A percentile compares a stretch with the other conserved stretches of the same genome.
phyloP scores from a whole-genome alignment of 768 basidiomycete genomes.

The Hysterangium stoloniferum region DNA sequence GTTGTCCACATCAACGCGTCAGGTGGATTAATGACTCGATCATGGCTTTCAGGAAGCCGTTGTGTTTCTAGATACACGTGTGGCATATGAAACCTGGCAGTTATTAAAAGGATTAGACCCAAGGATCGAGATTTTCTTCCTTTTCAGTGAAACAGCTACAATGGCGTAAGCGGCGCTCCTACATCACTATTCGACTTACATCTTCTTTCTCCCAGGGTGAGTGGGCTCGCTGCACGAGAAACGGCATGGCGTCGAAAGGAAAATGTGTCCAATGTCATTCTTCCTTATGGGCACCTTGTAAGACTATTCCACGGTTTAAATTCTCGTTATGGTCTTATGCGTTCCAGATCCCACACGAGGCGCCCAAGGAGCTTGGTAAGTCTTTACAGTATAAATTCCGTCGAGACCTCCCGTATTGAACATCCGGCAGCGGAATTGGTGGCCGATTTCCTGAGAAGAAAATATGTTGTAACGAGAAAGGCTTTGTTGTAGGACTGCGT shows the following conservation, averaged over 20 bases:
- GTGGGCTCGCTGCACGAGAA: slow-evolving; percentile 11
- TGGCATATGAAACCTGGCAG: slow-evolving; percentile 31
- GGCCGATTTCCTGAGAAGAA: too few species aligned
- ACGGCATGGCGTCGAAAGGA: slow-evolving; percentile 27
- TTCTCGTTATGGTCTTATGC: background rate
- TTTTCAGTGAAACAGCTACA: slow-evolving; percentile 41
- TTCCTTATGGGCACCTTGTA: slow-evolving; percentile 27
- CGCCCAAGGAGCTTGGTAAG: slow-evolving; percentile 22
- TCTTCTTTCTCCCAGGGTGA: slow-evolving; percentile 4
- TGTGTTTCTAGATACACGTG: slow-evolving; percentile 42
- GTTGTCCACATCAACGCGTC: background rate
- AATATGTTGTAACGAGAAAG: too few species aligned
- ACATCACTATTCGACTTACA: background rate
- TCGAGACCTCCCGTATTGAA: too few species aligned
- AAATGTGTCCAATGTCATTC: slow-evolving; percentile 27
- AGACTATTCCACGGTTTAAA: background rate
- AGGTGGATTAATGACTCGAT: background rate
- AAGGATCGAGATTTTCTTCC: slow-evolving; percentile 44
- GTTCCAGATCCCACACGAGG: slow-evolving; percentile 23
- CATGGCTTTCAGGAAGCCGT: slow-evolving; percentile 40
- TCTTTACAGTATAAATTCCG: too few species aligned
- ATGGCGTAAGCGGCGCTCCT: slow-evolving; percentile 25
- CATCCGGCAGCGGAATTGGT: too few species aligned
- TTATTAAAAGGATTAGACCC: slow-evolving; percentile 34
- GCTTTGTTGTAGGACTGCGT: too few species aligned